phyloP scores from a whole-genome alignment of 768 basidiomycete genomes.

The Trametes cubensis region DNA sequence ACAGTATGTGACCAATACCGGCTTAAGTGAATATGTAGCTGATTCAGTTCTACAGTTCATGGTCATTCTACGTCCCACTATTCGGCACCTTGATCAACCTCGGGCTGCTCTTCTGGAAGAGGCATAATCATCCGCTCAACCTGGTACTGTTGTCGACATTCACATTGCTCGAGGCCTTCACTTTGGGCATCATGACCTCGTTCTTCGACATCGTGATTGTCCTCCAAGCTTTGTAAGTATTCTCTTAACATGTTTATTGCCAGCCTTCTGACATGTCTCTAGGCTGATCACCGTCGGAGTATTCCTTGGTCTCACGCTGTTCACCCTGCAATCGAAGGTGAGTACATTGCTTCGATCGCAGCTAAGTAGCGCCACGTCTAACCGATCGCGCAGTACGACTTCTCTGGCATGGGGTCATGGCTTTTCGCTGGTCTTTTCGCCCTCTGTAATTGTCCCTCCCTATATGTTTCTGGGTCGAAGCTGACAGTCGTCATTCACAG shows the following conservation, averaged over 20 bases:
- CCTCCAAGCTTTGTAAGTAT: slow-evolving; percentile 79
- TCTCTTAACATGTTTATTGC: background rate
- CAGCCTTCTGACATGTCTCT: slow-evolving; percentile 3
- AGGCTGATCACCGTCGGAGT: slow-evolving; percentile 89
- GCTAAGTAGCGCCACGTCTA: background rate
- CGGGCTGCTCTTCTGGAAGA: slow-evolving; percentile 86
- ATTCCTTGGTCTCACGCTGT: slow-evolving; percentile 91
- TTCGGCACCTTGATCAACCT: slow-evolving; percentile 81
- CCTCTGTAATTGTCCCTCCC: slow-evolving; percentile 47
- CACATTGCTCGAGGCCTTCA: slow-evolving; percentile 88
- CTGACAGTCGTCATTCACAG: slow-evolving; percentile 37
- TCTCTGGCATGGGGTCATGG: slow-evolving; percentile 90
- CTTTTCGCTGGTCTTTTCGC: slow-evolving; percentile 85
- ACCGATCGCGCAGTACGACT: slow-evolving; percentile 71
- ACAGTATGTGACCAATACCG: slow-evolving; percentile 49
- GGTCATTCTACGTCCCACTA: slow-evolving; percentile 80
- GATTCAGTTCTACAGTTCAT: slow-evolving; percentile 48
- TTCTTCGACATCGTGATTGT: slow-evolving; percentile 75
- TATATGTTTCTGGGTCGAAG: background rate
- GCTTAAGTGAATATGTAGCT: background rate
- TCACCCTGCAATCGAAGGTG: slow-evolving; percentile 93
- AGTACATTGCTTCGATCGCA: slow-evolving; percentile 20
- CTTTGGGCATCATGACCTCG: slow-evolving; percentile 82
- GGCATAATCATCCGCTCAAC: slow-evolving; percentile 89
- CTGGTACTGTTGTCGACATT: slow-evolving; percentile 83